Percentiles rank a stretch among this genome's conserved stretches.
These are phyloP conservation scores for Eimeria praecox DNA, from an alignment of 169 alveolate species.

Conservation along the genomic window DNA sequence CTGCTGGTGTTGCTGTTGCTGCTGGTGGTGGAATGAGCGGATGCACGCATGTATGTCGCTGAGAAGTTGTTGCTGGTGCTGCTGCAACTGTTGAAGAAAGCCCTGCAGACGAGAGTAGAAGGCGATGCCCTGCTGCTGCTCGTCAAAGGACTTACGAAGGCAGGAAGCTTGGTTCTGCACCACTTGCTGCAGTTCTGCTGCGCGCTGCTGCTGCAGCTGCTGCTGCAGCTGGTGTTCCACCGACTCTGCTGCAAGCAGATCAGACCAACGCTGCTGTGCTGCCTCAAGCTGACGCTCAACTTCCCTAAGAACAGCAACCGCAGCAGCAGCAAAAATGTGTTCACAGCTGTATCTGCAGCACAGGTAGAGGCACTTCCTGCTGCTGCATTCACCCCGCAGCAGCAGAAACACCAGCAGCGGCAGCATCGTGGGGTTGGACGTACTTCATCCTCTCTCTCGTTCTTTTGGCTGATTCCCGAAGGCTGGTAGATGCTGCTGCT, in stretches of 20 bases:
- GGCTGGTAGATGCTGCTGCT: constrained; percentile 56
- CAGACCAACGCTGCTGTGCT: constrained; percentile 72
- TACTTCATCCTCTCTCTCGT: constrained; percentile 50
- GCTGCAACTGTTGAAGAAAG: constrained; percentile 74
- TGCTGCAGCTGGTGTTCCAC: constrained; percentile 16
- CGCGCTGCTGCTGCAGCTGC: constrained; percentile 60
- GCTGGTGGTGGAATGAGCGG: constrained; percentile 47
- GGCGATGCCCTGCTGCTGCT: constrained; percentile 72
- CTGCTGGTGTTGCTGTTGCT: constrained; percentile 23
- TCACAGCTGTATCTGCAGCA: not conserved
- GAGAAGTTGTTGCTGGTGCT: constrained; percentile 67
- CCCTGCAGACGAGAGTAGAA: constrained; percentile 63
- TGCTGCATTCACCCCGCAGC: not conserved
- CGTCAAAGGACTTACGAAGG: constrained; percentile 21
- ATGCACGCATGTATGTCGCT: constrained; percentile 38
- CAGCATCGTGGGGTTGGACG: not conserved
- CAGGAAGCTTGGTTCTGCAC: constrained; percentile 60
- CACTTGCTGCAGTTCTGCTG: constrained; percentile 67
- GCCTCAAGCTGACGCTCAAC: constrained; percentile 55
- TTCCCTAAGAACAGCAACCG: constrained; percentile 63
- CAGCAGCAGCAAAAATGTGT: not conserved
- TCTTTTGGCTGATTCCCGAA: constrained; percentile 52
- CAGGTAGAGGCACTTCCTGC: not conserved
- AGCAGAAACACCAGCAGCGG: not conserved
- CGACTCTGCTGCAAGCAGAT: constrained; percentile 59